Evolutionary conservation across 2,329 filamentous ascomycete genomes (phyloP), one percentile per base, ranked within the genome.

Genomic region (Amauroascus verrucosus): DNA sequence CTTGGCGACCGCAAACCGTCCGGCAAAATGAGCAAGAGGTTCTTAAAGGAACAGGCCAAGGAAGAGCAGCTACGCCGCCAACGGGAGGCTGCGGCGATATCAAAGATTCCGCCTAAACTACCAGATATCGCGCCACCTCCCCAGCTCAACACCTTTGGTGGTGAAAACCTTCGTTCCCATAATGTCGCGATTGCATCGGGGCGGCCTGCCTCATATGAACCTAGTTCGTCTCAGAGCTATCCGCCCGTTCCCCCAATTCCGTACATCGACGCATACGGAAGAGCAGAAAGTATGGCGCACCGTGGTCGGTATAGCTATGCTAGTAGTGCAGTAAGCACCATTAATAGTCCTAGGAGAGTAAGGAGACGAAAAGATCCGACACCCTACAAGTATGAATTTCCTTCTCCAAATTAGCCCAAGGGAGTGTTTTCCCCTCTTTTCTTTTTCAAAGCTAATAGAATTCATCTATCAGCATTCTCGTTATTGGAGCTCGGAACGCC

Each of bases 241-340:
- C 32, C 49, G 14, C 51, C 56, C 7, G 44, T 52, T 13, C 55
- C 48, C 22, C 55, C 59, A 41, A 54, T 64, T 59, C 55, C 64
- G 59, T 79, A 75, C 62, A 77, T 80, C 58, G 88, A 95, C 63
- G 85, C 87, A 13, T 93, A 93, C 65, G 82, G 85, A 44, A 81
- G 87, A 58, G 84, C 86, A 33, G 88, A 94, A 75, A 96, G 91
- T 77, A 96, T 97, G 88, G 90, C 91, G 62, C 85, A 97, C 71
- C 88, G 93, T 62, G 89, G 91, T 56, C 86, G 93, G 60, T 95
- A 95, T 73, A 96, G 90, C 74, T 97, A 96, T 72, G 89, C 91
- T 54, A 95, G 87, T 73, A 94, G 86, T 70, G 85, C 87, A 51
- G 81, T 91, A 60, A 95, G 88, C 75, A 86, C 88, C 56, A 82